Base-by-base conservation (phyloP, 106 monocot species). In the Amphibolis antarctica region DNA sequence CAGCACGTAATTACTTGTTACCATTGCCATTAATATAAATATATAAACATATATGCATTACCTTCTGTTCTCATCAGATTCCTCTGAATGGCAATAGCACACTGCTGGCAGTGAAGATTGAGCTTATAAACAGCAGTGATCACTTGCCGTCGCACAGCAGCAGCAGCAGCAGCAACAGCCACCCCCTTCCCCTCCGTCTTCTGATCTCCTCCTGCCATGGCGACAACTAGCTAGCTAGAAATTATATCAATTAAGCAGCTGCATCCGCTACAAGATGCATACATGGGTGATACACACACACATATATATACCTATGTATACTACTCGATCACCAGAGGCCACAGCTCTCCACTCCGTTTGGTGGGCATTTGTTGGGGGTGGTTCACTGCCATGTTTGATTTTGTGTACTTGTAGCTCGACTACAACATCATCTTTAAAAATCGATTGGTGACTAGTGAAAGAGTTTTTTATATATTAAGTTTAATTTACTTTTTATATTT, bases 41-140 rank as follows among this genome's bases (percentile, higher is more conserved):
- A n/a, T n/a, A n/a, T n/a, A n/a, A n/a, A n/a, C n/a, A n/a, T n/a
- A n/a, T n/a, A 23, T 26, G 22, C 15, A 11, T 11, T 23, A 82
- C 85, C 82, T 49, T 71, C 63, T 21, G 63, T 63, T 67, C 66
- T 72, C 9, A 44, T 54, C 59, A 88, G 65, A 10, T 62, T 47
- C 58, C 78, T 78, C 76, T 80, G 75, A 42, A 93, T 53, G 3
- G 54, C 50, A 21, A 59, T 53, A 19, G 74, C 82, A 18, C 92
- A 93, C 62, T 77, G 73, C 3, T 62, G 48, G 74, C 88, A 93
- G 60, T 93, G 92, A 46, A 93, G 58, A 29, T 85, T 63, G 53
- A 88, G 76, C 31, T 79, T 93, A 68, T 93, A 93, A 29, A 82
- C 66, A 5, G 82, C 88, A 22, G 76, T 85, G 31, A 79, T 75